Percentiles rank a stretch among this genome's conserved stretches.
Evolutionary conservation across 768 basidiomycete genomes (phyloP).

Genomic region (Tubosaeta sp.): DNA sequence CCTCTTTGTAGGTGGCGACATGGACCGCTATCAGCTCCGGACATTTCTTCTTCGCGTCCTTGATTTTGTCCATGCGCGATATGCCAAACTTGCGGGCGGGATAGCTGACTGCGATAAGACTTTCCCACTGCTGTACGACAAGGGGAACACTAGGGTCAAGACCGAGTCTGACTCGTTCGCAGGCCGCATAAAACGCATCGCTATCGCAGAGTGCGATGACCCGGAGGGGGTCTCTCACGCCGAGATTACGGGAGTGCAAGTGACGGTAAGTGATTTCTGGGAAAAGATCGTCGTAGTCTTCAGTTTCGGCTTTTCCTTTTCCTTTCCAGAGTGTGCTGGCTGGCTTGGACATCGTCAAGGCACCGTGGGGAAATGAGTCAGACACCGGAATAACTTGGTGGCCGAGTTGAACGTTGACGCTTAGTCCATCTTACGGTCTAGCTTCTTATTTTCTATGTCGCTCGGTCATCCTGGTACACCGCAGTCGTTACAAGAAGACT

Average conservation of each 20-base stretch:
- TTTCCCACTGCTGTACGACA: conserved; percentile 85
- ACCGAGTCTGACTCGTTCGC: conserved; percentile 79
- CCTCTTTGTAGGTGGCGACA: conserved; percentile 92
- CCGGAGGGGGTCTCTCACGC: conserved; percentile 71
- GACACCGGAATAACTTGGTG: not conserved
- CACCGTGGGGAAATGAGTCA: not conserved
- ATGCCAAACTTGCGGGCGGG: conserved; percentile 91
- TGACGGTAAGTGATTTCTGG: conserved; percentile 79
- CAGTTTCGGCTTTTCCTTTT: conserved; percentile 43
- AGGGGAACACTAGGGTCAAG: conserved; percentile 61
- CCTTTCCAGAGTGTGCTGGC: conserved; percentile 44
- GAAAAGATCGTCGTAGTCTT: conserved; percentile 57
- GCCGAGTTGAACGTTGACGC: not conserved
- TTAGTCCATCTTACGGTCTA: not conserved
- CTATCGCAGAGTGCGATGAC: conserved; percentile 89
- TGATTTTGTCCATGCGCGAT: conserved; percentile 80
- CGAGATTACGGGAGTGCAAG: conserved; percentile 61
- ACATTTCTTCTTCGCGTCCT: conserved; percentile 82
- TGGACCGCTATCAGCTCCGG: conserved; percentile 83
- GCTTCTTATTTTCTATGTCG: conserved; percentile 9
- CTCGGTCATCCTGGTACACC: conserved; percentile 15
- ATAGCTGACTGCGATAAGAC: conserved; percentile 93
- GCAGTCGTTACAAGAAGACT: conserved; percentile 58
- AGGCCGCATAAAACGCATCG: conserved; percentile 80
- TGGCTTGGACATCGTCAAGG: conserved; percentile 8